Base-by-base conservation (phyloP, 1,284 basidiomycete genomes). In the Mycosarcoma mackinlayi region DNA sequence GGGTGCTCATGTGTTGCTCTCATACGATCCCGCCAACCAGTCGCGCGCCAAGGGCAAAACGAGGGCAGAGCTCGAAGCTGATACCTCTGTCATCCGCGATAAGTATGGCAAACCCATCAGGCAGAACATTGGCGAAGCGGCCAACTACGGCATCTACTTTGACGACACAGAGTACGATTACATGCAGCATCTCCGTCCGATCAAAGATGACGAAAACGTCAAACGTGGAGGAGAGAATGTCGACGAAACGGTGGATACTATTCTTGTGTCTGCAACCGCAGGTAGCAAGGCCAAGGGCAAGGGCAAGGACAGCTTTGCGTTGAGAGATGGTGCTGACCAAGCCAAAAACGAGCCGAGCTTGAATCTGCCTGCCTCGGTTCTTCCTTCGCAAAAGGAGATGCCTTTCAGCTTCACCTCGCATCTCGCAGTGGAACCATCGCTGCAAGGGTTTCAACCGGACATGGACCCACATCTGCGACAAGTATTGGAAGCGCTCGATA, bases 121-220 rank as follows among this genome's bases (percentile, higher is more conserved):
- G 3, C 21, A 18, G 41, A 86, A 87, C 51, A 84, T 86, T 62
- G 96, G 94, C 56, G 92, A 98, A 85, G 96, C 96, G 0, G 86
- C 92, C 4, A 82, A 89, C 23, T 96, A 98, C 83, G 95, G 94
- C 10, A 86, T 99, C 79, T 94, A 93, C 84, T 98, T 89, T 85
- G 94, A 98, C 84, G 95, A 99, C 80, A 92, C 92, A n/a, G 88
- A 92, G 56, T 99, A 99, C 85, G 92, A 99, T 84, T 99, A 99
- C 86, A 95, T 98, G 92, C 91, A 95, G 84, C 96, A 99, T 84
- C 87, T 99, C 25, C 71, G 79, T 8, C 63, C 76, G 6, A 76
- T 81, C 42, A 63, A 73, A 3, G 79, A 78, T 30, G 56, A 64
- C 18, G 69, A 77, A 18, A 77, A 80, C 37, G 63, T 64, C 25